Evolutionary conservation across 73 alveolate genomes (phyloP), one percentile per base, ranked within the genome.

Genomic region (Paramecium sexaurelia): DNA sequence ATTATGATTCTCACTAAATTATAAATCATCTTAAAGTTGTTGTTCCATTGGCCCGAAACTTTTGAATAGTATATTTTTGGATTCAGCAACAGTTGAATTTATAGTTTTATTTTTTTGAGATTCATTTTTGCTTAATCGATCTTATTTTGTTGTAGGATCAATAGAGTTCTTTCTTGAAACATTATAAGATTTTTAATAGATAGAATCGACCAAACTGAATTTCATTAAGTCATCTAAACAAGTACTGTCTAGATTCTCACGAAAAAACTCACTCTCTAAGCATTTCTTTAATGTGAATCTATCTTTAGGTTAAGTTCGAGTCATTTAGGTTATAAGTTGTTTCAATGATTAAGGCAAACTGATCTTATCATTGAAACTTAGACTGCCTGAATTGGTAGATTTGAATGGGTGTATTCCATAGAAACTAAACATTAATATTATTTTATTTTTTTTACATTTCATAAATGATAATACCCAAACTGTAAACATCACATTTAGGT

Each of bases 391-490:
- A 19, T 78, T 78, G 10, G 33, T 2, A 7, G 39, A 17, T 78
- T 78, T 78, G 10, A 78, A 78, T 0, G 90, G 90, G 41, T 78
- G 68, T 19, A 33, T 20, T 6, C 73, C 73, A 78, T 39, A 78
- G 33, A 78, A 78, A 11, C 90, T 78, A 78, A 17, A n/a, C n/a
- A 17, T 19, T 35, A n/a, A 78, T n/a, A n/a, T n/a, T n/a, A n/a
- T n/a, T n/a, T n/a, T 20, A 40, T 3, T 1, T 10, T 6, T 8
- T 8, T 78, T 41, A 78, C 90, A 78, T 37, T 40, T 78, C 68
- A 9, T 78, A 78, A 35, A 78, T 40, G 10, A 78, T 78, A 6
- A 78, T 61, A n/a, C 90, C 90, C 8, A 78, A 33, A 45, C 90
- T 78, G 71, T 36, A 78, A 19, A 78, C 90, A 45, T 78, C 90